Conservation (phyloP, 495 filamentous ascomycete genomes). For the Xylona heveae region DNA sequence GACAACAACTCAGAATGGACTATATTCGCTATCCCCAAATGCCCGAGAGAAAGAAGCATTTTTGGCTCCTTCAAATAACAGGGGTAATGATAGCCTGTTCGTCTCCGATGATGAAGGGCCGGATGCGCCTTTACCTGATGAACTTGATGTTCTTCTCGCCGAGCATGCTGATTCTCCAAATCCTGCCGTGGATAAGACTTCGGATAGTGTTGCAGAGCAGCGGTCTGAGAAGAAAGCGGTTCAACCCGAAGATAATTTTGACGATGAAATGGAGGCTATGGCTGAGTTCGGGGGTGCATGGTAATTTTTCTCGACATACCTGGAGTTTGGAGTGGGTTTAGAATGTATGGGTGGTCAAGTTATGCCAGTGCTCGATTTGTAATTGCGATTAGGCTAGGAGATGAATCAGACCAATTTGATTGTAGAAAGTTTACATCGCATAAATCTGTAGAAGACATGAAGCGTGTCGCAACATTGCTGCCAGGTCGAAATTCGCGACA, state of each 20-base stretch:
- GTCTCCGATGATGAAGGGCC: constrained; percentile 7
- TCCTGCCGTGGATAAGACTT: not conserved
- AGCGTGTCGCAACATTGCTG: no score
- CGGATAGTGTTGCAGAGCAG: constrained; percentile 1
- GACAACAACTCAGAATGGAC: not conserved
- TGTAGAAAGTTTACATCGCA: not conserved
- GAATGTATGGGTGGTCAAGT: not conserved
- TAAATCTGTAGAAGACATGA: not conserved
- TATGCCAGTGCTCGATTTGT: no score
- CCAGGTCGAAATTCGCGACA: no score
- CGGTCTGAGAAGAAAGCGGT: constrained; percentile 8
- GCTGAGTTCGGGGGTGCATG: constrained; percentile 40
- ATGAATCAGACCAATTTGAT: no score
- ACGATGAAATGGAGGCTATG: constrained; percentile 47
- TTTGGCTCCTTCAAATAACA: not conserved
- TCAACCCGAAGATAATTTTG: constrained; percentile 21
- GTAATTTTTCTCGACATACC: constrained; percentile 14
- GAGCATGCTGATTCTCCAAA: constrained; percentile 11
- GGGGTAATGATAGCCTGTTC: constrained; percentile 8
- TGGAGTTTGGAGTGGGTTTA: not conserved
- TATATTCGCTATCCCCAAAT: not conserved
- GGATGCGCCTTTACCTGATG: constrained; percentile 18
- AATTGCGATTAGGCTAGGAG: no score
- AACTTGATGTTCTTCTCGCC: constrained; percentile 23
- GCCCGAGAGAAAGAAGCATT: constrained; percentile 1